Evolutionary conservation across 148 eudicot genomes (phyloP).

Genomic region (Rhododendron ferrugineum): DNA sequence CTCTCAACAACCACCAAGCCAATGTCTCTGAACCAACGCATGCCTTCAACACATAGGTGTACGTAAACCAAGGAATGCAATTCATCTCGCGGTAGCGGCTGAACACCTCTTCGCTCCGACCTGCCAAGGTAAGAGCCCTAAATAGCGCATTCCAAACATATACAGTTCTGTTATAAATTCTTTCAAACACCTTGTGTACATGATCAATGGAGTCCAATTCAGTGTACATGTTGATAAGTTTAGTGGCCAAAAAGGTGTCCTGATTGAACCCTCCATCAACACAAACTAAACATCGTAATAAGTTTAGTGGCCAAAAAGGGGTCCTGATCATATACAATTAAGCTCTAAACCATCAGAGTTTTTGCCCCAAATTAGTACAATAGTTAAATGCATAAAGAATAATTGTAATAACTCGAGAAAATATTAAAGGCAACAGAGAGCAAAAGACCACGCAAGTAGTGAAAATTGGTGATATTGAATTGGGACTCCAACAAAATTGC

Average conservation of each 20-base stretch:
- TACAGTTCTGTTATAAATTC: slow-evolving; percentile 47
- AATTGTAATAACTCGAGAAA: background rate
- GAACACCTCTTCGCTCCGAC: slow-evolving; percentile 69
- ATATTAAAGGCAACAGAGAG: background rate
- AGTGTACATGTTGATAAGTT: slow-evolving; percentile 66
- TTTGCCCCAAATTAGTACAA: background rate
- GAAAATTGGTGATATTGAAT: background rate
- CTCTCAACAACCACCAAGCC: slow-evolving; percentile 31
- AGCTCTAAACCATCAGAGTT: background rate
- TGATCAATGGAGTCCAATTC: slow-evolving; percentile 50
- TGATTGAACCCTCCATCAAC: slow-evolving; percentile 50
- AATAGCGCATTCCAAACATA: slow-evolving; percentile 77
- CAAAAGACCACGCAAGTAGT: background rate
- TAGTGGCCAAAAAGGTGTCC: slow-evolving; percentile 79
- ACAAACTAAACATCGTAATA: too few species aligned
- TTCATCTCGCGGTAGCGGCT: slow-evolving; percentile 60
- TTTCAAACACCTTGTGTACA: slow-evolving; percentile 81
- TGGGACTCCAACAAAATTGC: background rate
- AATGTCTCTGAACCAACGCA: slow-evolving; percentile 61
- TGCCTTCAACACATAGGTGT: slow-evolving; percentile 80
- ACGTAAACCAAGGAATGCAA: slow-evolving; percentile 53
- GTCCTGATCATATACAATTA: background rate
- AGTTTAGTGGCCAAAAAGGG: too few species aligned
- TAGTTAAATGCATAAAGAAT: background rate
- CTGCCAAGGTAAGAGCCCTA: slow-evolving; percentile 61